Base-by-base conservation (phyloP, 305 asterid species). In the Fraxinus greggii region DNA sequence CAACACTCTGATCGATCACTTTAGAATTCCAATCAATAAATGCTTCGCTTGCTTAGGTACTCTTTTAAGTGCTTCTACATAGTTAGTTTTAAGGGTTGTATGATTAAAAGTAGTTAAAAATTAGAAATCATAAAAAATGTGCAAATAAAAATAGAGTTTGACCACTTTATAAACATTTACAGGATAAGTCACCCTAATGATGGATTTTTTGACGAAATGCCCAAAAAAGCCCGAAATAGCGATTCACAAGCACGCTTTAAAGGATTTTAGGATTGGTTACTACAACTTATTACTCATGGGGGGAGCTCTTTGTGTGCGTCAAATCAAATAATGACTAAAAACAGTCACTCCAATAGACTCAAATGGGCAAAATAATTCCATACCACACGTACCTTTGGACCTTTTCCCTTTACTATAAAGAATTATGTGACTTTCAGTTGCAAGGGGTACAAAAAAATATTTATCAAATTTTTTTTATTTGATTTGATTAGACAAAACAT, bases 401-500 rank as follows among this genome's bases (percentile, higher is more conserved):
- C 70, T 56, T 61, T 5, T 54, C 24, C 24, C 5, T 48, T 4
- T 4, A 15, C 63, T n/a, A 54, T 51, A 54, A 54, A 3, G 36
- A 1, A 56, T 2, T 33, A 61, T 77, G 84, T 75, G 86, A 85
- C 85, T 5, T 76, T 59, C 56, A 85, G 81, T 77, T 80, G 59
- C 77, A 9, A 65, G 3, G 19, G 76, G 24, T 78, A 70, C 81
- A 33, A 86, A 42, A 74, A 40, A 40, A 9, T 70, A 74, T 79
- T 74, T 76, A 63, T 82, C 26, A 56, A 36, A 42, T 10, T 17
- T 12, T 42, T 82, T 54, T 86, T 77, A 77, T 48, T 45, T 48
- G 1, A 48, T 48, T 48, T 77, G 88, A 86, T 85, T 85, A 80
- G 90, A 88, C 85, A 32, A 38, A 51, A 8, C 85, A 40, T 81